Base-by-base conservation (phyloP, 106 monocot species). In the Gastrodia elata region DNA sequence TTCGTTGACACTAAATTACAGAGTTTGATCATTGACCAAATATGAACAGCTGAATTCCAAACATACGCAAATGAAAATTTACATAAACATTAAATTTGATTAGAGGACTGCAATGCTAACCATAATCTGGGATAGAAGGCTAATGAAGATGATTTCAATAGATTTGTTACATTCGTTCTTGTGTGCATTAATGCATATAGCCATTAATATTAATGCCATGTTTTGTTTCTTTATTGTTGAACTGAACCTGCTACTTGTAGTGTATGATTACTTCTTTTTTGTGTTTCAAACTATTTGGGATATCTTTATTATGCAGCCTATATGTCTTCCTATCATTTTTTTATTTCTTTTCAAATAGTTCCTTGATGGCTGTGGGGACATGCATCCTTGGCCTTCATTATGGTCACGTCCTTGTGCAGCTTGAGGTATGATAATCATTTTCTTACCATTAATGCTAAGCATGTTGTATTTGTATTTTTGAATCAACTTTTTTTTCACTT, bases 381-480 rank as follows among this genome's bases (percentile, higher is more conserved):
- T 87, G 90, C 84, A 82, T 94, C 16, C 71, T 94, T 64, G 93
- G 93, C 64, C 87, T 94, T 73, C 90, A 94, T 24, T 87, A 70
- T 81, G 93, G 93, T 70, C 93, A 90, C 70, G 39, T 88, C 76
- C 87, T 94, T 74, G 71, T 87, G 74, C 79, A 82, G 56, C 46
- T 82, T 35, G 78, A 94, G 93, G 93, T 94, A 87, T 71, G 49
- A 52, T 32, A 11, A 9, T 35, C 36, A 30, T 4, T 26, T 32
- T 71, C 25, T 36, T 37, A n/a, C n/a, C n/a, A n/a, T 67, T 67
- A 16, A 61, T 20, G 20, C 67, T 18, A 33, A 6, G 16, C 64
- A 67, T 67, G 1, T 13, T 14, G 24, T 71, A 15, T 71, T 43
- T 34, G 24, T 68, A 3, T 6, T 70, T 30, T 71, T 7, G 22